phyloP scores from a whole-genome alignment of 257 asterid species.

The Sherardia arvensis region DNA sequence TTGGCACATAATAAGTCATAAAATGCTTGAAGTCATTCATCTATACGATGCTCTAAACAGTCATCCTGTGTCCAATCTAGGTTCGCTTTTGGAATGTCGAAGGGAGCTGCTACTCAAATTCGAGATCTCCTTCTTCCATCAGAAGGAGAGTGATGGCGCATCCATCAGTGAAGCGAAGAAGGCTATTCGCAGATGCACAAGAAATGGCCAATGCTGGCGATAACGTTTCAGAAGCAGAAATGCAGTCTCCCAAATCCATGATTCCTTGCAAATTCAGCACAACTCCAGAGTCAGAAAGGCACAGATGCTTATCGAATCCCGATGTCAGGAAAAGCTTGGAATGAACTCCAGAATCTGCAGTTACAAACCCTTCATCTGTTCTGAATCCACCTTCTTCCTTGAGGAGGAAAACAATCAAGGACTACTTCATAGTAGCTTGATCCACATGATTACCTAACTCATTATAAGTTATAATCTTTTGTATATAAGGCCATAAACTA shows the following conservation, averaged over 20 bases:
- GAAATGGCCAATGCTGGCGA: conserved; percentile 15
- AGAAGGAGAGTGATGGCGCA: conserved; percentile 60
- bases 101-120: conserved; percentile 62
- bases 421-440: conserved; percentile 55
- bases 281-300: conserved; percentile 66
- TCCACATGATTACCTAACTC: neutral
- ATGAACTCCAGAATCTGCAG: conserved; percentile 50
- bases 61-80: conserved; percentile 16
- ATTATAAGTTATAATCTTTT: neutral
- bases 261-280: conserved; percentile 37
- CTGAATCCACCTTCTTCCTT: conserved; percentile 76
- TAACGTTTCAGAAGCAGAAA: conserved; percentile 12
- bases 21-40: neutral
- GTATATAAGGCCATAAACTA: neutral
- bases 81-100: conserved; percentile 74
- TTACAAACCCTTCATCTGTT: conserved; percentile 77
- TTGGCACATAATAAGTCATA: neutral
- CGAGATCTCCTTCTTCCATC: conserved; percentile 71
- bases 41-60: neutral
- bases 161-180: conserved; percentile 45
- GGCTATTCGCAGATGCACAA: conserved; percentile 50
- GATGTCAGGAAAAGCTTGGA: conserved; percentile 32
- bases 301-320: conserved; percentile 24
- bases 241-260: conserved; percentile 23
- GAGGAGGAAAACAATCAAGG: conserved; percentile 75